Evolutionary conservation across 2,329 filamentous ascomycete genomes (phyloP).

Genomic region (Blastomyces silverae): DNA sequence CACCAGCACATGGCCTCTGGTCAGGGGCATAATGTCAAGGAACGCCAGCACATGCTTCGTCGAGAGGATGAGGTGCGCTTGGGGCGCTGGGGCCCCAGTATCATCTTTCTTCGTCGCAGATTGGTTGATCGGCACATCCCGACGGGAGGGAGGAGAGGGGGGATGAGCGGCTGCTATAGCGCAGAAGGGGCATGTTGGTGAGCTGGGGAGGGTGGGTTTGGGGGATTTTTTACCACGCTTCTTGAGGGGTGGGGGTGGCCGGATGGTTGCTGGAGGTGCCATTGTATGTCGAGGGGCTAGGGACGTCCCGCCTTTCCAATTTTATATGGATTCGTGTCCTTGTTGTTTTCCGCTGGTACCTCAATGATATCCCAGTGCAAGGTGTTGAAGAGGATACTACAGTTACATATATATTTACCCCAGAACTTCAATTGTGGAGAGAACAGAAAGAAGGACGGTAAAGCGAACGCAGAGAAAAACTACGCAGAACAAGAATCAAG

Average conservation of each 20-base stretch:
- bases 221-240: background rate
- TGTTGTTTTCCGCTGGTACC: no score
- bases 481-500: no score
- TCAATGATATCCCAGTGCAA: no score
- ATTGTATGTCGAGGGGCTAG: background rate
- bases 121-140: slow-evolving; percentile 17
- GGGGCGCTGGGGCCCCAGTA: slow-evolving; percentile 6
- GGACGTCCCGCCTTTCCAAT: background rate
- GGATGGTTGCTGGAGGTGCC: background rate
- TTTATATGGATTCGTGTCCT: background rate
- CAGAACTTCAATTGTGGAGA: no score
- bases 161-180: slow-evolving; percentile 50
- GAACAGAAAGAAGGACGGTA: no score
- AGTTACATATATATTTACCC: no score
- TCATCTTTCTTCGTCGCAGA: background rate
- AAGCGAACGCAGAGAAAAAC: no score
- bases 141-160: slow-evolving; percentile 27
- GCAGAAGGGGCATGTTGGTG: slow-evolving; percentile 50
- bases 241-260: background rate
- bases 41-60: slow-evolving; percentile 76
- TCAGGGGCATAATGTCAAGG: slow-evolving; percentile 86
- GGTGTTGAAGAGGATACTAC: no score
- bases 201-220: background rate
- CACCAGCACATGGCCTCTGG: slow-evolving; percentile 73
- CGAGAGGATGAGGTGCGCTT: slow-evolving; percentile 60